phyloP scores from a whole-genome alignment of 208 protist species.

The Leishmania turanica region DNA sequence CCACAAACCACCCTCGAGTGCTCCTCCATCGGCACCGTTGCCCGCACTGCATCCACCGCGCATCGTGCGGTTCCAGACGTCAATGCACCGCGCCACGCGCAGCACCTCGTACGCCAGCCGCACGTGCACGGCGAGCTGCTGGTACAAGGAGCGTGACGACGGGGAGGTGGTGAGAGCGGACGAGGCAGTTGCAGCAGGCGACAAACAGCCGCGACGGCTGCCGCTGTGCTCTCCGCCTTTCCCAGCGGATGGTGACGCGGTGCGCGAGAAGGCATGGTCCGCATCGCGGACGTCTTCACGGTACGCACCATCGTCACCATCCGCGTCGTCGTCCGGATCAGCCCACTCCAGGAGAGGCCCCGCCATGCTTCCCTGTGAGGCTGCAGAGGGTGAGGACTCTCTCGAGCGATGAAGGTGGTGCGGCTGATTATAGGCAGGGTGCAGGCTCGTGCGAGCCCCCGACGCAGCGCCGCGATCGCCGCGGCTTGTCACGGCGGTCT shows the following conservation, averaged over 20 bases:
- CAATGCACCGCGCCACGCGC: slow-evolving; percentile 41
- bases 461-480: neutral
- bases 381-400: neutral
- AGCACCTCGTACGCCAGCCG: slow-evolving; percentile 36
- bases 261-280: neutral
- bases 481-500: neutral
- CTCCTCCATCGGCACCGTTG: neutral
- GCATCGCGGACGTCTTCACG: neutral
- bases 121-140: slow-evolving; percentile 33
- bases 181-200: neutral
- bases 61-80: slow-evolving; percentile 31
- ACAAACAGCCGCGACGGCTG: neutral
- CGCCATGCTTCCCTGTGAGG: too few relatives aligned
- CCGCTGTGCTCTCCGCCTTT: neutral
- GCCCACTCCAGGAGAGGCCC: neutral
- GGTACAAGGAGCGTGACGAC: slow-evolving; percentile 16
- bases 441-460: neutral
- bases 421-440: neutral
- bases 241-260: neutral
- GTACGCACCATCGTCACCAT: neutral
- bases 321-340: neutral
- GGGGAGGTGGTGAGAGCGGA: neutral
- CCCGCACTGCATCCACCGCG: neutral
- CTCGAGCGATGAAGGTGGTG: neutral
- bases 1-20: neutral